These are phyloP conservation scores for Scutellospora calospora DNA, from an alignment of 371 early-diverging fungal genomes.

Conservation along the genomic window DNA sequence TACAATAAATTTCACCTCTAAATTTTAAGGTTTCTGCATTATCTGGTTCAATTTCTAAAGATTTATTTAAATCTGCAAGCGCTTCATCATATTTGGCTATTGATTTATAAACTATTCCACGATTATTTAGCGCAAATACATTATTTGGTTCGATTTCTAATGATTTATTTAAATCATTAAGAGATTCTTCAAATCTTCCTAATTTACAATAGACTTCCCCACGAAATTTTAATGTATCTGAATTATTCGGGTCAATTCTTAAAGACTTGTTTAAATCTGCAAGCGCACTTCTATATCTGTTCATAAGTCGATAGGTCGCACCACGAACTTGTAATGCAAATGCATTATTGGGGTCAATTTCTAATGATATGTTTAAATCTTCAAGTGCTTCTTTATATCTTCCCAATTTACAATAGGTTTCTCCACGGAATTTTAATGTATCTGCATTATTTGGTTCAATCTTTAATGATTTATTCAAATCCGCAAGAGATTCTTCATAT, in stretches of 20 bases:
- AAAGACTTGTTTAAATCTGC: slow-evolving; percentile 13
- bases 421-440: slow-evolving; percentile 20
- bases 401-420: slow-evolving; percentile 7
- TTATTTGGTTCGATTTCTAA: not conserved
- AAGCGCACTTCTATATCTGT: not conserved
- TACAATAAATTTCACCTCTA: slow-evolving; percentile 9
- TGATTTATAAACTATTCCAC: slow-evolving; percentile 17
- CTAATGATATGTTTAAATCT: slow-evolving; percentile 29
- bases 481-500: slow-evolving; percentile 25
- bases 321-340: slow-evolving; percentile 15
- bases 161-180: slow-evolving; percentile 24
- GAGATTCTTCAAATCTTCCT: slow-evolving; percentile 27
- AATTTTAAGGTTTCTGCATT: not conserved
- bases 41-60: slow-evolving; percentile 7
- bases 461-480: slow-evolving; percentile 22
- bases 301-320: not conserved
- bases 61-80: slow-evolving; percentile 18
- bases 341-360: not conserved
- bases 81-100: slow-evolving; percentile 2
- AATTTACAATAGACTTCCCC: slow-evolving; percentile 15
- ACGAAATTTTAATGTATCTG: not conserved
- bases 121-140: slow-evolving; percentile 13
- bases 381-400: slow-evolving; percentile 13
- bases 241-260: slow-evolving; percentile 10
- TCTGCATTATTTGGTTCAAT: not conserved